These are phyloP conservation scores for Senna siamea DNA, from an alignment of 306 rosid genomes.

Conservation along the genomic window DNA sequence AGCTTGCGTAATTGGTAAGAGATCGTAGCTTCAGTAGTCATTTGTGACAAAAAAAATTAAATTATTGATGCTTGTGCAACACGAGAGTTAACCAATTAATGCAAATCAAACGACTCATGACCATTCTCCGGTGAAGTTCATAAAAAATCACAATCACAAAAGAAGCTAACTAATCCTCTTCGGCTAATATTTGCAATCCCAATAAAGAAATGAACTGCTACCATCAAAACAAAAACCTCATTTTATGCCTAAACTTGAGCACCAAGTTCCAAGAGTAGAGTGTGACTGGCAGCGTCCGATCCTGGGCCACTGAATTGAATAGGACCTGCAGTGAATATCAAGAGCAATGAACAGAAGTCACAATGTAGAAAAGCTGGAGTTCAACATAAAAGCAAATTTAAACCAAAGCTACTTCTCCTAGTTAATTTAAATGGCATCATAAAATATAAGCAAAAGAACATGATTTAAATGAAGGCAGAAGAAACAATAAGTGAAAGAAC, in stretches of 20 bases:
- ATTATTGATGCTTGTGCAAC: slow-evolving; percentile 23
- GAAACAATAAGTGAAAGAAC: neutral
- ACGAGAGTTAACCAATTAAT: slow-evolving; percentile 20
- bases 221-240: slow-evolving; percentile 22
- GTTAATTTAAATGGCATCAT: neutral
- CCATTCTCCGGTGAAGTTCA: slow-evolving; percentile 10
- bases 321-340: slow-evolving; percentile 67
- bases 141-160: slow-evolving; percentile 4
- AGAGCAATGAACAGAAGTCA: slow-evolving; percentile 1
- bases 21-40: too few relatives aligned
- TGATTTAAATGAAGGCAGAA: neutral
- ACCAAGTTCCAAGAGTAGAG: slow-evolving; percentile 86
- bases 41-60: neutral
- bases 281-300: slow-evolving; percentile 73
- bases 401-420: neutral
- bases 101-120: slow-evolving; percentile 11
- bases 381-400: too few relatives aligned
- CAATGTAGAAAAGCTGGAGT: neutral
- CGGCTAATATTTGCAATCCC: slow-evolving; percentile 16
- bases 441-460: slow-evolving; percentile 3
- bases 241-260: slow-evolving; percentile 44
- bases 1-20: too few relatives aligned
- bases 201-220: slow-evolving; percentile 23
- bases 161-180: slow-evolving; percentile 35
- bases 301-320: slow-evolving; percentile 85